Evolutionary conservation across 148 eudicot genomes (phyloP).

Genomic region (Rhododendron henanense): DNA sequence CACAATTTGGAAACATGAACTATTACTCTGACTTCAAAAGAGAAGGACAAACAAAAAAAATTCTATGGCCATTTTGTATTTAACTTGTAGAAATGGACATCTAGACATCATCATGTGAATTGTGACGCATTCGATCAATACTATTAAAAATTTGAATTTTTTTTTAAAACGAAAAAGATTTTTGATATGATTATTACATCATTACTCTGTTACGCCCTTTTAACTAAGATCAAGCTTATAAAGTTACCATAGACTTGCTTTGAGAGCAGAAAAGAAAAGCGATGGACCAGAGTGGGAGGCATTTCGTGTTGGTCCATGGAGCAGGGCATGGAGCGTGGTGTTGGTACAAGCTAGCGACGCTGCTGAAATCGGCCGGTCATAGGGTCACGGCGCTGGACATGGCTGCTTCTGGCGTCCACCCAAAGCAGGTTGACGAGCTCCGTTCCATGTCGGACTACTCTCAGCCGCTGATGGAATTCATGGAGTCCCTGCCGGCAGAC

Average conservation of each 20-base stretch:
- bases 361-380: slow-evolving; percentile 28
- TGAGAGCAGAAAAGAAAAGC: not conserved
- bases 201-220: not conserved
- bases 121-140: no score
- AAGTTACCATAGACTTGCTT: not conserved
- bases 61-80: no score
- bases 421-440: slow-evolving; percentile 16
- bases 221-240: not conserved
- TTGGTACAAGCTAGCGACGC: slow-evolving; percentile 35
- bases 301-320: slow-evolving; percentile 44
- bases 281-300: slow-evolving; percentile 11
- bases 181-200: no score
- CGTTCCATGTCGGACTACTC: slow-evolving; percentile 14
- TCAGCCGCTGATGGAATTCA: slow-evolving; percentile 25
- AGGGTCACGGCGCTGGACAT: slow-evolving; percentile 30
- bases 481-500: slow-evolving; percentile 12
- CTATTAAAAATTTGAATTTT: no score
- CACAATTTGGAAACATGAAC: no score
- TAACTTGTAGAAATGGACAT: no score
- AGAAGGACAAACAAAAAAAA: no score
- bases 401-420: slow-evolving; percentile 29
- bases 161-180: no score
- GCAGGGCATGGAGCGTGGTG: slow-evolving; percentile 48
- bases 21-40: no score
- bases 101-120: no score